Evolutionary conservation across 192 early-diverging fungal species (phyloP).

Genomic region (Linnemannia zychae): DNA sequence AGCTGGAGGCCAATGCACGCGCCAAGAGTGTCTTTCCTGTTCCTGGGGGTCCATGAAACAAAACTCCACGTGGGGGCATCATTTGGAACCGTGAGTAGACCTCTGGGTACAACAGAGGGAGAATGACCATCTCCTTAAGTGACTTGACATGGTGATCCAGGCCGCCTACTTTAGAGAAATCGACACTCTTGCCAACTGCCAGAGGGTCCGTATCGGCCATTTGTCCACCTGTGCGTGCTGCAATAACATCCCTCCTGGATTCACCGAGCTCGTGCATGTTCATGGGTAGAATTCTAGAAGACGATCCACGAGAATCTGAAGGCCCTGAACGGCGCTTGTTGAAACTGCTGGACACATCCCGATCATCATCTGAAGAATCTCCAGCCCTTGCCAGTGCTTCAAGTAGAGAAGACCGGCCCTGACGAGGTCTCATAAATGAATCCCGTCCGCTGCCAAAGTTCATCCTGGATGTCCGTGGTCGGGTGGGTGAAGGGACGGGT

Average conservation of each 20-base stretch:
- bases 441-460: conserved; percentile 30
- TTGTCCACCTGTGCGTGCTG: conserved; percentile 22
- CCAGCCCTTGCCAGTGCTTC: conserved; percentile 38
- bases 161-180: conserved; percentile 63
- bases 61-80: conserved; percentile 72
- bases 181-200: conserved; percentile 49
- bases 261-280: conserved; percentile 50
- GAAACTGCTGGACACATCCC: conserved; percentile 5
- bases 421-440: conserved; percentile 24
- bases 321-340: conserved; percentile 34
- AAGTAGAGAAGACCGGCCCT: conserved; percentile 25
- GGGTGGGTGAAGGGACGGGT: conserved; percentile 34
- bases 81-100: conserved; percentile 70
- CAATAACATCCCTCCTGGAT: conserved; percentile 48
- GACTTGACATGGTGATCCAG: conserved; percentile 69
- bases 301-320: conserved; percentile 30
- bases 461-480: conserved; percentile 32
- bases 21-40: conserved; percentile 85
- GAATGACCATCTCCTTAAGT: conserved; percentile 83
- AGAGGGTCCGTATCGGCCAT: conserved; percentile 44
- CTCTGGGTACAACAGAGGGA: conserved; percentile 82
- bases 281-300: conserved; percentile 51
- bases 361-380: conserved; percentile 44
- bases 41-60: conserved; percentile 79
- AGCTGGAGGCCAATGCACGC: conserved; percentile 59